Base-by-base conservation (phyloP, 768 basidiomycete species). In the Mycena crocata region DNA sequence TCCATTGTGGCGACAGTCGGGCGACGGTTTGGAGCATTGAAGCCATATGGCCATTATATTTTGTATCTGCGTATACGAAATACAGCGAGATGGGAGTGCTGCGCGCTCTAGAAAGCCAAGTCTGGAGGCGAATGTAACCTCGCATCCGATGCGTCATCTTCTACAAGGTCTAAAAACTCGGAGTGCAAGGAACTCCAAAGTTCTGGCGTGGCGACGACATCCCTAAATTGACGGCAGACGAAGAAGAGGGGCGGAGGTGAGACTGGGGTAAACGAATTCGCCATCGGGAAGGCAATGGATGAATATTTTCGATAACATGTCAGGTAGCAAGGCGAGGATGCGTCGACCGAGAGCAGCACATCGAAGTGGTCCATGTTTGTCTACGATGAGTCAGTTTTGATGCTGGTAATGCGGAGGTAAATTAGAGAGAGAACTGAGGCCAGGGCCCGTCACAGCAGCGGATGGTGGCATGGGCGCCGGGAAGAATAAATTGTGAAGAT, bases 391-490 rank as follows among this genome's bases (percentile, higher is more conserved):
- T 4, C n/a, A 34, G 31, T 57, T 24, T 32, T 64, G 63, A 9
- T 44, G 50, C 46, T 64, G 56, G 21, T 51, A 64, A 10, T 57
- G 32, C 34, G 56, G 56, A 1, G 9, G 19, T 51, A 37, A 48
- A 64, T 57, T 57, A n/a, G 62, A 63, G 21, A 56, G 62, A 39
- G 62, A 49, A 3, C 58, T 39, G 39, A 50, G 58, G 6, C n/a
- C n/a, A n/a, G n/a, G n/a, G n/a, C n/a, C n/a, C n/a, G n/a, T n/a
- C n/a, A n/a, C n/a, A n/a, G 58, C 48, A n/a, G 51, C 40, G 31
- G 58, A 50, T 37, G n/a, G n/a, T n/a, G 58, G 13, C 37, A 48
- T 39, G 31, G 19, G 23, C 6, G 56, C 34, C 3, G n/a, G n/a
- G n/a, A n/a, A n/a, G n/a, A n/a, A n/a, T n/a, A n/a, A n/a, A n/a